A percentile compares a stretch with the other conserved stretches of the same genome.
phyloP scores from a whole-genome alignment of 73 alveolate genomes.

The Symbiodinium natans region DNA sequence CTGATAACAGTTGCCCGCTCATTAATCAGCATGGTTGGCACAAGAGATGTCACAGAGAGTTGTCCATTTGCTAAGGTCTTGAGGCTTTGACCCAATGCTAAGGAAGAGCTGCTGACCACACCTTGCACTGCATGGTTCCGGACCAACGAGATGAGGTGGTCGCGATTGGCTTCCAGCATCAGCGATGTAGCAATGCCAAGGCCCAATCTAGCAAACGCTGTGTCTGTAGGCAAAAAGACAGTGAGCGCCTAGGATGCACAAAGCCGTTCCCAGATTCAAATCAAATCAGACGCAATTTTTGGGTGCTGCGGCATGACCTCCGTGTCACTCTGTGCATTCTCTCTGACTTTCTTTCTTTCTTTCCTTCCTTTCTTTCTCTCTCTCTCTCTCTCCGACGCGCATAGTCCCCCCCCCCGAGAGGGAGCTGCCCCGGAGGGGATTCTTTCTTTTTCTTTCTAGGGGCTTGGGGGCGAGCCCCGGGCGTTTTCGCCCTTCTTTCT shows the following conservation, averaged over 20 bases:
- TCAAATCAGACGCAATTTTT: too few species aligned
- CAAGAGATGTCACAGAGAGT: constrained; percentile 39
- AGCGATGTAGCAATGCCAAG: constrained; percentile 48
- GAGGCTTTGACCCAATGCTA: constrained; percentile 33
- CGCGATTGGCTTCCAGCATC: neutral
- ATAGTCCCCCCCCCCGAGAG: too few species aligned
- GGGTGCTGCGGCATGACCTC: too few species aligned
- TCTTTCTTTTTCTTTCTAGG: too few species aligned
- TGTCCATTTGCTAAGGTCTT: constrained; percentile 8
- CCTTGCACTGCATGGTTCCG: neutral
- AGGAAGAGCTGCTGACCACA: neutral
- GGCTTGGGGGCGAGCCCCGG: too few species aligned
- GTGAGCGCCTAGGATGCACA: constrained; percentile 35
- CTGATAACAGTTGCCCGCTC: constrained; percentile 57
- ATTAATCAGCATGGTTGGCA: constrained; percentile 55
- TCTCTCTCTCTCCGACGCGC: too few species aligned
- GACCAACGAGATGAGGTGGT: neutral
- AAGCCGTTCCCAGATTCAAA: too few species aligned
- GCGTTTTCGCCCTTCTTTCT: too few species aligned
- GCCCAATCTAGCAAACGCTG: constrained; percentile 39
- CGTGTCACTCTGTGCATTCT: too few species aligned
- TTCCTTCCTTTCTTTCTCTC: too few species aligned
- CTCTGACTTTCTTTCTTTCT: too few species aligned
- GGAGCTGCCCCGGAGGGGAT: too few species aligned
- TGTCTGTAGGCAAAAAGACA: constrained; percentile 48